A percentile compares a stretch with the other conserved stretches of the same genome.
These are phyloP conservation scores for Mediolabrus comicus DNA, from an alignment of 108 stramenopile genomes.

Conservation along the genomic window DNA sequence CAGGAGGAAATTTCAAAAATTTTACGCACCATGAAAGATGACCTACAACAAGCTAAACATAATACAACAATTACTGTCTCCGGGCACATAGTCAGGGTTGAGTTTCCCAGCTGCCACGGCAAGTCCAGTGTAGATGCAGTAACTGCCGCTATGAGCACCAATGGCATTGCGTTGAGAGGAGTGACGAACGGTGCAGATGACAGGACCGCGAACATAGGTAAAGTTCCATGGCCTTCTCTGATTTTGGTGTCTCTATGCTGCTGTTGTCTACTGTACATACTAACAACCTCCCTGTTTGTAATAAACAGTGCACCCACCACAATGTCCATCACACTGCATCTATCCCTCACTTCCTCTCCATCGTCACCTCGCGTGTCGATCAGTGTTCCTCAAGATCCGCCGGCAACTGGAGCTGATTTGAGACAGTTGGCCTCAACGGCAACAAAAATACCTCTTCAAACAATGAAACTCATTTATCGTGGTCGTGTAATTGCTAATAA, in stretches of 20 bases:
- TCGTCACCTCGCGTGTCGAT: constrained; percentile 37
- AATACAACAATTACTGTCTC: too few species aligned
- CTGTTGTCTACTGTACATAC: too few species aligned
- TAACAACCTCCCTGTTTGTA: too few species aligned
- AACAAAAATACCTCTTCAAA: constrained; percentile 64
- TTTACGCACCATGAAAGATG: too few species aligned
- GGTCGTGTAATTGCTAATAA: constrained; percentile 76
- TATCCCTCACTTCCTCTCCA: constrained; percentile 44
- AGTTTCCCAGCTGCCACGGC: constrained; percentile 96
- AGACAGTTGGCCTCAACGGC: constrained; percentile 46
- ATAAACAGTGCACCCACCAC: too few species aligned
- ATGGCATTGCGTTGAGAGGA: constrained; percentile 95
- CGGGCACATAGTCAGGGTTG: constrained; percentile 94
- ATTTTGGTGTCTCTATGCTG: too few species aligned
- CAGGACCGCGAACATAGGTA: constrained; percentile 91
- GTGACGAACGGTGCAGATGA: constrained; percentile 94
- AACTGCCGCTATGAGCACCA: constrained; percentile 95
- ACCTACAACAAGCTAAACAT: too few species aligned
- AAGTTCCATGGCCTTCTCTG: too few species aligned
- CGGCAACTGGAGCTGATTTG: constrained; percentile 47
- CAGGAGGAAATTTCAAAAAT: too few species aligned
- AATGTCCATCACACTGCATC: constrained; percentile 19
- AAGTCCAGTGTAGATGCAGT: constrained; percentile 97
- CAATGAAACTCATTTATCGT: constrained; percentile 74
- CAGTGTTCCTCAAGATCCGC: constrained; percentile 3